Evolutionary conservation across 2,329 filamentous ascomycete genomes (phyloP).

Genomic region (Byssochlamys sp.): DNA sequence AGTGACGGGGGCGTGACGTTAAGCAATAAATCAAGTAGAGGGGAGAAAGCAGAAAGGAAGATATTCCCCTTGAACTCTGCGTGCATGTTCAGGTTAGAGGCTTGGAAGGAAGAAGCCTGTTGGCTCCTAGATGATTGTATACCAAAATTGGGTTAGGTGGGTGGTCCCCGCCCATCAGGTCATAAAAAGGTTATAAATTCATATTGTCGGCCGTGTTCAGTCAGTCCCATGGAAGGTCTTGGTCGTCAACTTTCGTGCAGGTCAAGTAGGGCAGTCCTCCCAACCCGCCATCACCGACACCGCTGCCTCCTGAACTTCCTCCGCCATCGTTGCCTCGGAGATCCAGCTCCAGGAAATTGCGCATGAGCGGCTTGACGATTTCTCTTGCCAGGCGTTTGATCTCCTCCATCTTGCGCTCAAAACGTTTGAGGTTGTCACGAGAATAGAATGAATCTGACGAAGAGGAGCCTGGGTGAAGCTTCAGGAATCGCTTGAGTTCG

Average conservation of each 20-base stretch:
- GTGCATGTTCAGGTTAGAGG: neutral
- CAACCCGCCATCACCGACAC: slow-evolving; percentile 30
- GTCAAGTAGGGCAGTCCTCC: slow-evolving; percentile 53
- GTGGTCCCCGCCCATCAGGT: neutral
- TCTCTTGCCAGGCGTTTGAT: slow-evolving; percentile 75
- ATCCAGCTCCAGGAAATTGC: slow-evolving; percentile 74
- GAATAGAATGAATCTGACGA: slow-evolving; percentile 59
- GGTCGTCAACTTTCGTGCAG: slow-evolving; percentile 53
- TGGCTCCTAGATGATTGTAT: neutral
- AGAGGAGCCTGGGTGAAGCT: slow-evolving; percentile 52
- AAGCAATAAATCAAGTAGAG: neutral
- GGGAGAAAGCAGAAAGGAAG: neutral
- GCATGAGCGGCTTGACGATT: slow-evolving; percentile 74
- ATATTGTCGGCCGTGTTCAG: neutral
- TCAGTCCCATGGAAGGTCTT: slow-evolving; percentile 54
- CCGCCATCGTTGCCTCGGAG: slow-evolving; percentile 34
- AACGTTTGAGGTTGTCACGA: slow-evolving; percentile 72
- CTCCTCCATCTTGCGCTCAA: slow-evolving; percentile 81
- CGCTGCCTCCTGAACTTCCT: slow-evolving; percentile 6
- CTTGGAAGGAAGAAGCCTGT: neutral
- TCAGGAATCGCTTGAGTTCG: slow-evolving; percentile 82
- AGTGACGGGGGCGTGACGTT: neutral
- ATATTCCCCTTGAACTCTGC: neutral
- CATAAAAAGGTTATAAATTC: neutral
- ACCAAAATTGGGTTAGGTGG: neutral